Evolutionary conservation across 306 rosid genomes (phyloP), one percentile per base, ranked within the genome.

Genomic region (Quercus agrifolia): DNA sequence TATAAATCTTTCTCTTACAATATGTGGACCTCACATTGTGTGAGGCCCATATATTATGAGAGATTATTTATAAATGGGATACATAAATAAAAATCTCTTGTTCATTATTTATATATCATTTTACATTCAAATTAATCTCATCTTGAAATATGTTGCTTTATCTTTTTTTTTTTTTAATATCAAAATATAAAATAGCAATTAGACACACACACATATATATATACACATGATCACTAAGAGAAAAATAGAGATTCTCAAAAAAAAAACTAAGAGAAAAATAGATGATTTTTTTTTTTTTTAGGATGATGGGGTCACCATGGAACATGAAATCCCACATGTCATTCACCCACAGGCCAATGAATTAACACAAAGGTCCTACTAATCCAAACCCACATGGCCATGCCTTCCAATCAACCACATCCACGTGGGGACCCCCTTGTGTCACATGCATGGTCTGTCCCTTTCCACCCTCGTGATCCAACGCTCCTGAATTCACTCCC

Each of bases 391-490:
- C 92, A 89, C 87, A 83, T 91, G 90, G 68, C 69, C 27, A 23
- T 76, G 85, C 64, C 59, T 62, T 41, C 88, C 85, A 87, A 83
- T 85, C 59, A 86, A 74, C 49, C 21, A 63, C 76, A 83, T n/a
- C 86, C 82, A 79, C 74, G 82, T 78, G 91, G 91, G 92, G 15
- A 30, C 90, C 75, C 59, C 12, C 38, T 30, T 33, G 77, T 19
- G 1, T 81, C 93, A 90, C 98, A 82, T 89, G 92, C 54, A 1
- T 3, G 74, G 31, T 10, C 44, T 84, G 83, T 83, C 6, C 49
- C 83, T 7, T 28, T 55, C 25, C 77, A 35, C 21, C 75, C 73
- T 21, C 27, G 28, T 30, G 61, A 92, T 91, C 95, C 80, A 73
- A 85, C 86, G 91, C 59, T 67, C 73, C 83, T 46, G 12, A 75